Conservation (phyloP, 1,284 basidiomycete genomes). For the Papiliotrema fonsecae region DNA sequence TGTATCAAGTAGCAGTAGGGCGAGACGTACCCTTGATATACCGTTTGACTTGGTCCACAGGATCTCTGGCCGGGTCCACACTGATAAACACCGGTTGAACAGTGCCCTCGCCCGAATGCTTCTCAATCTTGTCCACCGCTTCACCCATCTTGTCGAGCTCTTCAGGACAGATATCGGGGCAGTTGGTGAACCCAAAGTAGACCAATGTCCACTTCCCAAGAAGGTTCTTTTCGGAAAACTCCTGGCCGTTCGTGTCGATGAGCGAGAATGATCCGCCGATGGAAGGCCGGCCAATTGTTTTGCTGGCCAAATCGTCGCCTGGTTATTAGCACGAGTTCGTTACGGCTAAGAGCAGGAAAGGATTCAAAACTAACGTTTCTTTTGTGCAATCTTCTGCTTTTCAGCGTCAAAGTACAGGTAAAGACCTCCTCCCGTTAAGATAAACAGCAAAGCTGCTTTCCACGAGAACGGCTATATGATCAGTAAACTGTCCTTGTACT, state of each 20-base stretch:
- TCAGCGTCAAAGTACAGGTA: constrained; percentile 86
- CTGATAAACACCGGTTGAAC: constrained; percentile 85
- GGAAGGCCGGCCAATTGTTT: constrained; percentile 59
- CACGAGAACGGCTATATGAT: constrained; percentile 75
- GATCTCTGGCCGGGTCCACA: constrained; percentile 92
- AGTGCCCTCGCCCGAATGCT: constrained; percentile 52
- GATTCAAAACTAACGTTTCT: constrained; percentile 56
- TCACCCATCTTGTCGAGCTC: constrained; percentile 93
- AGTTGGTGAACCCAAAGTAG: constrained; percentile 97
- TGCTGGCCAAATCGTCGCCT: constrained; percentile 63
- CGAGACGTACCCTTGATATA: constrained; percentile 51
- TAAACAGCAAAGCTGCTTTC: constrained; percentile 72
- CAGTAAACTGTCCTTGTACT: neutral
- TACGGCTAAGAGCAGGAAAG: neutral
- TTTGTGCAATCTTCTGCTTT: constrained; percentile 71
- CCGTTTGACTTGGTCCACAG: constrained; percentile 54
- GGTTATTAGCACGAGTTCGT: constrained; percentile 1
- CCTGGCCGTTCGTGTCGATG: constrained; percentile 60
- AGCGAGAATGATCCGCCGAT: constrained; percentile 88
- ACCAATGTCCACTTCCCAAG: constrained; percentile 78
- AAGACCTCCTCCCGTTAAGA: constrained; percentile 73
- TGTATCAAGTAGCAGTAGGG: neutral
- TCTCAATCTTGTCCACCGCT: constrained; percentile 71
- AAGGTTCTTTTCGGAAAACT: constrained; percentile 79
- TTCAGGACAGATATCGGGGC: constrained; percentile 97